These are phyloP conservation scores for Fusarium pininemorale DNA, from an alignment of 2,329 filamentous ascomycete species.

Conservation along the genomic window DNA sequence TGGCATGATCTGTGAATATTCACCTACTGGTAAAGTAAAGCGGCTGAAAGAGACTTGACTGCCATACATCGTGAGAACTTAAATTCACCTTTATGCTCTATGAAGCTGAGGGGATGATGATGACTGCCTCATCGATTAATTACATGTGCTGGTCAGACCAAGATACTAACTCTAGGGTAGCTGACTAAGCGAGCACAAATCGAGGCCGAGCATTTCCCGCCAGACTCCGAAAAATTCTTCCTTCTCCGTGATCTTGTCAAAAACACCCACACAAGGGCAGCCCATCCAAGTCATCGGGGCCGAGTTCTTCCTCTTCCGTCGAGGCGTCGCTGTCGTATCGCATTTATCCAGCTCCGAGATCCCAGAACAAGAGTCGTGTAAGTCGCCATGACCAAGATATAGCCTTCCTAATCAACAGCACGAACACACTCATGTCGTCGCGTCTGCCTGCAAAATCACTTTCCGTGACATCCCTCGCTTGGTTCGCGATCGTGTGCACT, in stretches of 20 bases:
- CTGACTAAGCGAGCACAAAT: slow-evolving; percentile 28
- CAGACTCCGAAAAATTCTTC: slow-evolving; percentile 49
- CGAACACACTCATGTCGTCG: slow-evolving; percentile 22
- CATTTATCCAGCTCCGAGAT: slow-evolving; percentile 56
- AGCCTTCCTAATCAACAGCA: slow-evolving; percentile 28
- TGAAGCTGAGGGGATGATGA: neutral
- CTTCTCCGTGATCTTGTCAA: slow-evolving; percentile 48
- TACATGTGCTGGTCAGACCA: neutral
- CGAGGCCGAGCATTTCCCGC: slow-evolving; percentile 38
- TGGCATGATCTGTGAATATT: neutral
- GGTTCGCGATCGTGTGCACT: slow-evolving; percentile 19
- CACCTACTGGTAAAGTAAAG: too few species aligned
- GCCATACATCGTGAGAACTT: neutral
- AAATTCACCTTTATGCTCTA: neutral
- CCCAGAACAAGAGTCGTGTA: slow-evolving; percentile 49
- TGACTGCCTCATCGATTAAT: too few species aligned
- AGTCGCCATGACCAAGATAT: slow-evolving; percentile 44
- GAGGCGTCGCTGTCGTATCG: slow-evolving; percentile 50
- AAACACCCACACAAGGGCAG: slow-evolving; percentile 47
- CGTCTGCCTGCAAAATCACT: slow-evolving; percentile 15
- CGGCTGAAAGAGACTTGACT: neutral
- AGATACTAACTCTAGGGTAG: neutral
- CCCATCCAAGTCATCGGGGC: slow-evolving; percentile 44
- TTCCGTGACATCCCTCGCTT: slow-evolving; percentile 24
- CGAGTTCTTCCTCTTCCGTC: slow-evolving; percentile 61